phyloP scores from a whole-genome alignment of 352 stramenopile species.

The Thalassiosira hispida region DNA sequence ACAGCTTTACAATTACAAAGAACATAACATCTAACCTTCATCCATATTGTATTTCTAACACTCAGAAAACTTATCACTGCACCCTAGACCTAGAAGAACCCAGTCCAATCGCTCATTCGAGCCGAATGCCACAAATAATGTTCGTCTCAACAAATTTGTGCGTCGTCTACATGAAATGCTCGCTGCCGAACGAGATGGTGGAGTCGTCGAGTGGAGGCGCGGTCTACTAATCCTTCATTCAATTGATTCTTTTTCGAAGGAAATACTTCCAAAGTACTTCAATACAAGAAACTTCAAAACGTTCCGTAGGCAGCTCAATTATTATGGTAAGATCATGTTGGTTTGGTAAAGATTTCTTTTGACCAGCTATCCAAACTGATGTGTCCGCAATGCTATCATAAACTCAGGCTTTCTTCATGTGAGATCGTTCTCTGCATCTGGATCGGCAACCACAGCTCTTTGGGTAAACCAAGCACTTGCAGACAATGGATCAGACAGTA shows the following conservation, averaged over 20 bases:
- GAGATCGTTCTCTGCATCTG: conserved; percentile 68
- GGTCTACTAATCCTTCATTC: conserved; percentile 78
- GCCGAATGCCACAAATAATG: conserved; percentile 9
- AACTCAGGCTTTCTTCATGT: conserved; percentile 83
- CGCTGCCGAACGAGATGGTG: conserved; percentile 59
- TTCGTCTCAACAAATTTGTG: conserved; percentile 82
- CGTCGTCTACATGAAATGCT: conserved; percentile 82
- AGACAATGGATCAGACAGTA: conserved; percentile 53
- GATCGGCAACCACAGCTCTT: conserved; percentile 67
- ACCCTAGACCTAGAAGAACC: neutral
- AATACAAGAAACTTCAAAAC: conserved; percentile 85
- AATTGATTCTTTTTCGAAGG: conserved; percentile 73
- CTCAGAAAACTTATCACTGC: conserved; percentile 26
- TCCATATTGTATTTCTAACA: neutral
- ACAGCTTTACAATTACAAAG: neutral
- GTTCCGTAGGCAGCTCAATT: conserved; percentile 75
- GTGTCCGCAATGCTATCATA: conserved; percentile 42
- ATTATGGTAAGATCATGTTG: conserved; percentile 28
- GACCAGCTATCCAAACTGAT: neutral
- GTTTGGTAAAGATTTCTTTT: neutral
- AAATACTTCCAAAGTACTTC: conserved; percentile 82
- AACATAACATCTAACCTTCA: conserved; percentile 6
- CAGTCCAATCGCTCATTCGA: conserved; percentile 4
- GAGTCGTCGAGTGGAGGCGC: conserved; percentile 79
- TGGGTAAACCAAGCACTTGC: conserved; percentile 82